Evolutionary conservation across 2,329 filamentous ascomycete genomes (phyloP), one percentile per base, ranked within the genome.

Genomic region (Polychaeton citri): DNA sequence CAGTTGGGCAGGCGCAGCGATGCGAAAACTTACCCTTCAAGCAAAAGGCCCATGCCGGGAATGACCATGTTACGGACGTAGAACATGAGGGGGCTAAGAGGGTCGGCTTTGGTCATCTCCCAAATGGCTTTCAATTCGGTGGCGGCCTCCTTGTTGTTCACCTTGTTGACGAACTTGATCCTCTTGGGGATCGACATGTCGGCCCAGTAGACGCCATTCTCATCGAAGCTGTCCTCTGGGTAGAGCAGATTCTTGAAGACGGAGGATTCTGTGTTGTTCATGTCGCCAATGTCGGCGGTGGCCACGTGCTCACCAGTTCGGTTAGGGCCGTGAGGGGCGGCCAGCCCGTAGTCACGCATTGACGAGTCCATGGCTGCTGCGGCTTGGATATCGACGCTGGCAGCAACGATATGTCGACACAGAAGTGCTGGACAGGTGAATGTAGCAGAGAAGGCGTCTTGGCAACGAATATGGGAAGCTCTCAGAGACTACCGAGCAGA

Each of bases 11-110:
- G n/a, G n/a, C n/a, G n/a, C n/a, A n/a, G n/a, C n/a, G n/a, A n/a
- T n/a, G n/a, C n/a, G n/a, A 28, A 19, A 13, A 35, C 12, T 42
- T 55, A 74, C 65, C 76, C 88, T 70, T 96, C 88, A 19, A 96
- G 73, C 55, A 86, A 80, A 35, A 96, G 75, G 56, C 88, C 88
- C 46, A 86, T 86, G 61, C 88, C 88, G 34, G 88, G 88, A 39
- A 96, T 76, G 36, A 95, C 80, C 62, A 87, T 88, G 56, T 93
- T 90, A 53, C 77, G 75, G 56, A 92, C 80, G 60, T 96, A 96
- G 70, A 79, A 90, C 17, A 71, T 66, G n/a, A 96, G 38, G 1
- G 87, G 86, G 37, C 79, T 81, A 12, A 95, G 68, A 19, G 87
- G 86, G 52, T 95, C 85, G 37, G 76, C 69, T 67, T 92, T 94